Conservation (phyloP, 2,329 filamentous ascomycete genomes). For the Dryadomyces sulphureus region DNA sequence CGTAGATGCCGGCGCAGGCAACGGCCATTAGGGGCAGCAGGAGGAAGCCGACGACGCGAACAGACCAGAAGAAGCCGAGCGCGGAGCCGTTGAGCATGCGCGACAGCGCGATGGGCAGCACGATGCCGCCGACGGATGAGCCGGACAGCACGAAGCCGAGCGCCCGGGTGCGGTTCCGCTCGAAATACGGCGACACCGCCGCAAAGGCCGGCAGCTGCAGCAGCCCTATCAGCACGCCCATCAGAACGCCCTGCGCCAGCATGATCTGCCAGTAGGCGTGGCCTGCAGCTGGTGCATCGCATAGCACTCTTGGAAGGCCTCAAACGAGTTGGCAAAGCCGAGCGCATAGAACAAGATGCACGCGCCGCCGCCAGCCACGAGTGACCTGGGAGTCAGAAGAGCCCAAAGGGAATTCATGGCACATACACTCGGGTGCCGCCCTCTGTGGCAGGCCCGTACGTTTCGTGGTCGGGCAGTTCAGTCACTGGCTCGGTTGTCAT, state of each 20-base stretch:
- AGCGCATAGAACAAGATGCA: constrained; percentile 18
- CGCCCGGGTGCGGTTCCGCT: constrained; percentile 21
- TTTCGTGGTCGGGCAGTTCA: too few species aligned
- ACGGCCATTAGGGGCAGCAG: constrained; percentile 22
- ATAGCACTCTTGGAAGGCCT: constrained; percentile 21
- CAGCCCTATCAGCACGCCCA: constrained; percentile 19
- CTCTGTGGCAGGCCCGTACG: constrained; percentile 14
- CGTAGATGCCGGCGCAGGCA: constrained; percentile 24
- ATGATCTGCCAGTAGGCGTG: constrained; percentile 25
- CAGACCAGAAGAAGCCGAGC: constrained; percentile 15
- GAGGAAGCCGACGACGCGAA: constrained; percentile 28
- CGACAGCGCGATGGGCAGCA: constrained; percentile 37
- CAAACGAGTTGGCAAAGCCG: constrained; percentile 23
- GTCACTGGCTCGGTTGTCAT: neutral
- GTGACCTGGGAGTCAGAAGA: constrained; percentile 17
- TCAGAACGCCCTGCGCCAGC: constrained; percentile 23
- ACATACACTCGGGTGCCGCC: too few species aligned
- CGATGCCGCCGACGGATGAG: constrained; percentile 27
- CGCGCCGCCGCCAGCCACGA: constrained; percentile 12
- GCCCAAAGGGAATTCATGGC: too few species aligned
- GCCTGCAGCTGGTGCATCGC: constrained; percentile 18
- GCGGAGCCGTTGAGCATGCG: constrained; percentile 27
- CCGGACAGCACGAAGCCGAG: constrained; percentile 23
- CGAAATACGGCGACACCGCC: constrained; percentile 23
- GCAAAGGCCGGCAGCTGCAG: constrained; percentile 22